These are phyloP conservation scores for Quercus phellos DNA, from an alignment of 331 rosid species.

Conservation along the genomic window DNA sequence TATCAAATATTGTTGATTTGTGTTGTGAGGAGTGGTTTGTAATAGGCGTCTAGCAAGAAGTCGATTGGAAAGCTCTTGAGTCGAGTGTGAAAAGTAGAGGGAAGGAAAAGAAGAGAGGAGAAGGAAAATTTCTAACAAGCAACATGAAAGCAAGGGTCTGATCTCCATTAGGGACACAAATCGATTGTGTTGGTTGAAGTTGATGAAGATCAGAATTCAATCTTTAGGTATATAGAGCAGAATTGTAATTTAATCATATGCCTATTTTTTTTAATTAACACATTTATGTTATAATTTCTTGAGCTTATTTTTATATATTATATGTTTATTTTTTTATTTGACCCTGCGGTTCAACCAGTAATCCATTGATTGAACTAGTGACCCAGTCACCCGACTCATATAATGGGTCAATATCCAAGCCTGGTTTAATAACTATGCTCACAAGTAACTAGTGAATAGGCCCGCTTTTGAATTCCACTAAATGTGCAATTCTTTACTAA, in stretches of 20 bases:
- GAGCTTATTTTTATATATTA: no score
- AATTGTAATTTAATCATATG: neutral
- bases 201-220: neutral
- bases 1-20: constrained; percentile 9
- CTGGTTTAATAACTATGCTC: no score
- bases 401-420: no score
- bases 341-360: no score
- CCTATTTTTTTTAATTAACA: no score
- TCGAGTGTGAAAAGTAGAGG: constrained; percentile 9
- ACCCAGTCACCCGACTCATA: no score
- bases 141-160: neutral
- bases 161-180: neutral
- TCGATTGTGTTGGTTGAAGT: neutral
- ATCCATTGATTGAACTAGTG: no score
- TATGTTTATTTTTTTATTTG: no score
- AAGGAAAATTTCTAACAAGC: neutral
- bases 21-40: neutral
- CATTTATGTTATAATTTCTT: no score
- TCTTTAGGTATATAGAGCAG: neutral
- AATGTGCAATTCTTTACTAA: no score
- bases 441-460: no score
- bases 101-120: constrained; percentile 4
- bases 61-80: neutral
- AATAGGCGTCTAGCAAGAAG: neutral
- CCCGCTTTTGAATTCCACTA: no score